Conservation (phyloP, 805 yeast species). For the Sugiyamaella smithiae region DNA sequence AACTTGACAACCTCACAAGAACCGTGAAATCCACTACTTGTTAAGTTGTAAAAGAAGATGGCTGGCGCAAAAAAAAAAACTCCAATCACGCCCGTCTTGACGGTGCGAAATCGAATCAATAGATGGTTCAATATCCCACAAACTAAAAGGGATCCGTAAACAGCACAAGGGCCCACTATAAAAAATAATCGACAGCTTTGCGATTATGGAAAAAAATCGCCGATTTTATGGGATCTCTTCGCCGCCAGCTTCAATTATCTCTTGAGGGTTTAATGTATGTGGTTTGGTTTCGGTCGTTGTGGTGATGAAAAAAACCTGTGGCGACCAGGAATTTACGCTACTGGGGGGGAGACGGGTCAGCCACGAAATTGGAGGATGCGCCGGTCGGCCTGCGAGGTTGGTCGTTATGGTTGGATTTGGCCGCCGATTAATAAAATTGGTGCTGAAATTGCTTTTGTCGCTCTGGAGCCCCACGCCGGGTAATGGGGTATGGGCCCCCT, state of each 20-base stretch:
- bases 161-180: too few species aligned
- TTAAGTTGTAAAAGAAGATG: too few species aligned
- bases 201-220: conserved; percentile 1
- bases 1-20: too few species aligned
- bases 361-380: conserved; percentile 3
- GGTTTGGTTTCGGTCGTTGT: conserved; percentile 12
- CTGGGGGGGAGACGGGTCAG: conserved; percentile 4
- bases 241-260: neutral
- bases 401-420: conserved; percentile 2
- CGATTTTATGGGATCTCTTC: conserved; percentile 4
- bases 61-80: too few species aligned
- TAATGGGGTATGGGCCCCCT: neutral
- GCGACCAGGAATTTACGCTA: conserved; percentile 3
- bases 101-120: too few species aligned
- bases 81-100: too few species aligned
- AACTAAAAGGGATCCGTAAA: too few species aligned
- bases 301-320: conserved; percentile 7
- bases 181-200: too few species aligned
- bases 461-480: too few species aligned
- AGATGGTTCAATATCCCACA: too few species aligned
- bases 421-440: neutral
- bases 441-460: conserved; percentile 1
- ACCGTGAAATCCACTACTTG: too few species aligned
- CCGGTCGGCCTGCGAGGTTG: conserved; percentile 2
- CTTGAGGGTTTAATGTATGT: conserved; percentile 3